Evolutionary conservation across 805 yeast genomes (phyloP), one percentile per base, ranked within the genome.

Genomic region (Candida glaebosa): DNA sequence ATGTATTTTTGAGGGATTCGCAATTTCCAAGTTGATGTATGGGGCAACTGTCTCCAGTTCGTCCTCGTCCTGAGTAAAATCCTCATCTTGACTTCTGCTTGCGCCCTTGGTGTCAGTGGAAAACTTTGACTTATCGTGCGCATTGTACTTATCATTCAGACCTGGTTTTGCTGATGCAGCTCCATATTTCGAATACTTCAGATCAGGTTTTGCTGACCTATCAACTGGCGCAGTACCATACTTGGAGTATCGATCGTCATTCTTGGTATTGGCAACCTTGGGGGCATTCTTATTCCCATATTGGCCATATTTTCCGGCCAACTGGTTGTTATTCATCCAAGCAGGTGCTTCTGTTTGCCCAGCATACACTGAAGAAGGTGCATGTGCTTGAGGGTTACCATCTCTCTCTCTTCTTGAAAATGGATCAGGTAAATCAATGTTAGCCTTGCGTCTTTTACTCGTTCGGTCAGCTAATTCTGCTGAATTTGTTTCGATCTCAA

Each of bases 241-340:
- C 41, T 52, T 56, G 18, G 53, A 43, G 41, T 54, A 56, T 30
- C 50, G 45, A 34, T 47, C 50, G 28, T 40, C 45, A 14, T 36
- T 15, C 5, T 30, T 18, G 6, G 40, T 38, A 22, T 8, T 24
- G 18, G 38, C 17, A 26, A 16, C n/a, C 18, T 35, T 35, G 2
- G 37, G 40, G 5, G 41, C 18, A 12, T 43, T 25, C 34, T 57
- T 45, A n/a, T 53, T 7, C 1, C 73, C 73, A 46, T 69, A 69
- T 46, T 66, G 65, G 41, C 64, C 73, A 50, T 69, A 69, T 46
- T 67, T 69, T 33, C 52, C 57, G 15, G 49, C 49, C 8, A 44
- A 51, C 16, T 49, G 50, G 16, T 48, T 47, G 15, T 37, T 32
- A 31, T 60, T 63, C 58, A 67, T 53, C 75, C 75, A 69, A 2